A percentile compares a stretch with the other conserved stretches of the same genome.
Evolutionary conservation across 257 asterid genomes (phyloP).

Genomic region (Solanum bulbocastanum): DNA sequence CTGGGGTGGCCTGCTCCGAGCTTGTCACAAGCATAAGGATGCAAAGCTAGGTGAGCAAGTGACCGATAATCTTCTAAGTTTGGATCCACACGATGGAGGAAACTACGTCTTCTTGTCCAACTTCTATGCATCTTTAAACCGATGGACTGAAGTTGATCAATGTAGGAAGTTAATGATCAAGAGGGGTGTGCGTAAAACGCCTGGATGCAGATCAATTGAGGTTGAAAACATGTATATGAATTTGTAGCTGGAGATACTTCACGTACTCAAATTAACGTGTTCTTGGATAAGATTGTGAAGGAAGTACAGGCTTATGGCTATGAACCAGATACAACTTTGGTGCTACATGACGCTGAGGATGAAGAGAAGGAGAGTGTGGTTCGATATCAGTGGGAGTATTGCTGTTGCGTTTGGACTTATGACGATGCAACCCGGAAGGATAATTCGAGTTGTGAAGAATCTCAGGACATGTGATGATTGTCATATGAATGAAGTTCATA

Average conservation of each 20-base stretch:
- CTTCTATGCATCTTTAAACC: slow-evolving; percentile 17
- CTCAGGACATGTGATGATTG: slow-evolving; percentile 34
- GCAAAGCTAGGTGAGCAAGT: slow-evolving; percentile 13
- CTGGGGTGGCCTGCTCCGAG: slow-evolving; percentile 26
- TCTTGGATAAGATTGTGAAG: slow-evolving; percentile 33
- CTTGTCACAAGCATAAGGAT: slow-evolving; percentile 9
- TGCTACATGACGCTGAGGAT: slow-evolving; percentile 61
- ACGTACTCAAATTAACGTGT: slow-evolving; percentile 17
- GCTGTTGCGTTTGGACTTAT: slow-evolving; percentile 69
- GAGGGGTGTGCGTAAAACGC: slow-evolving; percentile 14
- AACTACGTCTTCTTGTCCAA: slow-evolving; percentile 21
- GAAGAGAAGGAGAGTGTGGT: slow-evolving; percentile 47
- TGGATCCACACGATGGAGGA: slow-evolving; percentile 26
- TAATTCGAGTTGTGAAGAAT: slow-evolving; percentile 54
- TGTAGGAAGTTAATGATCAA: slow-evolving; percentile 22
- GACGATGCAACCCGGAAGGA: slow-evolving; percentile 38
- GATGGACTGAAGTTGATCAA: slow-evolving; percentile 11
- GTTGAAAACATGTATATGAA: slow-evolving; percentile 7
- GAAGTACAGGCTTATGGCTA: slow-evolving; percentile 38
- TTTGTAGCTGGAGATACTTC: slow-evolving; percentile 19
- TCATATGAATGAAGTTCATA: not conserved
- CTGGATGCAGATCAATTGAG: slow-evolving; percentile 27
- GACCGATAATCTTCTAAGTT: slow-evolving; percentile 12
- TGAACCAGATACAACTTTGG: slow-evolving; percentile 47
- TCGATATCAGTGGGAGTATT: slow-evolving; percentile 48